Base-by-base conservation (phyloP, 306 rosid species). In the Vigna unguiculata region DNA sequence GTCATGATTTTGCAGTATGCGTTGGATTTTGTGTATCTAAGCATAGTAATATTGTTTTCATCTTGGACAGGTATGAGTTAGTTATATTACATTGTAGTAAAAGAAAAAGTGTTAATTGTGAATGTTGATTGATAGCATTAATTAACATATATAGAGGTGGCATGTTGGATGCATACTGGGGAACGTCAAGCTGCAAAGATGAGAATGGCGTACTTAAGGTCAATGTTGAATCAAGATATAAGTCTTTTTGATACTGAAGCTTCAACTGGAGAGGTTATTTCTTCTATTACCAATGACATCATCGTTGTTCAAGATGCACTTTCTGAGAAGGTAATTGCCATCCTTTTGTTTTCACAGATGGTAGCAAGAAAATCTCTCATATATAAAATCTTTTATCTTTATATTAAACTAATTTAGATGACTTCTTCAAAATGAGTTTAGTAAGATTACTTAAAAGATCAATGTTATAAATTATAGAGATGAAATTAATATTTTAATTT, bases 151-250 rank as follows among this genome's bases (percentile, higher is more conserved):
- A n/a, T 7, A 93, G 98, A 93, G 96, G 98, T 93, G 87, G 98
- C 97, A 41, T 93, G 98, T 81, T 93, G 98, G 98, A 93, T 93
- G 98, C 88, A 93, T 21, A 91, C 93, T 5, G 98, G 98, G 3
- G 98, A 93, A 63, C 81, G 98, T 16, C 98, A 93, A 83, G 97
- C 92, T 9, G 96, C 92, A 17, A 93, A 93, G 79, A 93, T 93
- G 93, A 91, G 98, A 34, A 90, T 91, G 96, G 97, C 93, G 21
- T 93, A 93, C 78, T 72, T 93, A 78, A 91, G 82, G 57, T 78
- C 97, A 51, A 87, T 93, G 98, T 74, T 93, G 71, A 87, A 66
- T 74, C 97, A 93, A 87, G 98, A 93, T 71, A 87, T 91, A 13
- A 91, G 92, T 72, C 88, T 91, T 6, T 93, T 93, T 82, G 98